Base-by-base conservation (phyloP, 768 basidiomycete genomes). In the Boletus tomentosulus region DNA sequence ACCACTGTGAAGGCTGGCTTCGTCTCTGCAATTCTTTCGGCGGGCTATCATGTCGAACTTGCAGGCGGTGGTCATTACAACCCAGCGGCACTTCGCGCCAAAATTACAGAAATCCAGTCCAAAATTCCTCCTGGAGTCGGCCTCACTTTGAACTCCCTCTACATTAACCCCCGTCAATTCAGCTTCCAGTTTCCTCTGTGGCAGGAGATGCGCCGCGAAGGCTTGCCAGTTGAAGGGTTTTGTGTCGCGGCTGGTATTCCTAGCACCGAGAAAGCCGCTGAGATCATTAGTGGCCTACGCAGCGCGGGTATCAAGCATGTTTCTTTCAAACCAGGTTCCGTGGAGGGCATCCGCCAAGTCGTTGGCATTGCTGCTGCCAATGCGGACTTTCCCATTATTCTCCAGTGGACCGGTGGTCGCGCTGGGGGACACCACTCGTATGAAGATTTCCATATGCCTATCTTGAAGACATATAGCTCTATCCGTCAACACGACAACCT, bases 1-100 rank as follows among this genome's bases (percentile, higher is more conserved):
- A 88, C 88, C 1, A 99, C 97, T 31, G 97, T 99, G 59, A 87
- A 95, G 68, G 87, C 87, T 31, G 94, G 94, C 16, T 96, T 98
- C 70, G 95, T 98, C 64, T 86, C 87, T 55, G 95, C 97, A 8
- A 81, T 96, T 44, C 84, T 97, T 61, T 82, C 87, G 57, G 95
- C 97, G 27, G 96, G 96, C 1, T 98, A 87, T 70, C 97, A 99
- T 69, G 80, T 98, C 64, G 97, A 99, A 72, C 81, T 99, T 57
- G 97, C 97, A 50, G 97, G 97, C 56, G 97, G 97, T 49, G 97
- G 94, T 13, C 97, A 99, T 74, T 99, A 98, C 77, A 95, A 92
- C 66, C 78, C 90, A 30, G 79, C 82, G 38, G 92, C 94, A 11
- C 82, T 99, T 43, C 92, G 95, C 34, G 70, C 84, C 54, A 98